Base-by-base conservation (phyloP, 2,329 filamentous ascomycete species). In the Cladophialophora chaetospira region DNA sequence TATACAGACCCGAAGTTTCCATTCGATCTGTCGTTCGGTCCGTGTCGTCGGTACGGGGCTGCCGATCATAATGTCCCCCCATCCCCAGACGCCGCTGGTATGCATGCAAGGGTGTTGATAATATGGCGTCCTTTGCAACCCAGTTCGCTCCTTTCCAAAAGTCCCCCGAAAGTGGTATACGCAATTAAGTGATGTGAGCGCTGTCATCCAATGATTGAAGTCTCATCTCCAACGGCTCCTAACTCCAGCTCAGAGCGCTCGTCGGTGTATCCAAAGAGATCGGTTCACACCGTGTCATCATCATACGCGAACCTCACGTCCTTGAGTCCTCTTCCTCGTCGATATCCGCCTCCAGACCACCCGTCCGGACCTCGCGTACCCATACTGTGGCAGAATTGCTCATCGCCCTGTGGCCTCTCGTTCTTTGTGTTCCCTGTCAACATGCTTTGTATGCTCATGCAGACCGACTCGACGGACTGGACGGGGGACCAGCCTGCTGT, bases 361-460 rank as follows among this genome's bases (percentile, higher is more conserved):
- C 64, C 64, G 42, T 65, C 51, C 2, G 62, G 62, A 11, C 64
- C 64, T 6, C 64, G 56, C 11, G 58, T 53, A 15, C 64, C 64
- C 64, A 66, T 66, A 44, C 64, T 66, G 21, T 62, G 80, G 23
- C 96, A 91, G 68, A 99, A 97, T 9, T 94, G 88, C 54, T 88
- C 89, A 69, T 99, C 91, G 3, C 93, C 94, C 0, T 88, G 88
- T 0, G 94, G 94, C 29, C 94, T 82, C 75, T 97, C 92, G 68
- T 93, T 88, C 75, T 92, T 93, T 9, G 84, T 88, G 72, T 99
- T 99, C 60, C 93, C 91, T 1, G 94, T 97, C 69, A 99, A 75
- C 94, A 99, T 99, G 77, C 91, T 96, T 75, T 99, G 94, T 53
- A 99, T 83, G 73, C 91, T 96, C 84, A 99, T 94, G 77, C 91